phyloP scores from a whole-genome alignment of 2,329 filamentous ascomycete genomes.

The Claviceps purpurea region DNA sequence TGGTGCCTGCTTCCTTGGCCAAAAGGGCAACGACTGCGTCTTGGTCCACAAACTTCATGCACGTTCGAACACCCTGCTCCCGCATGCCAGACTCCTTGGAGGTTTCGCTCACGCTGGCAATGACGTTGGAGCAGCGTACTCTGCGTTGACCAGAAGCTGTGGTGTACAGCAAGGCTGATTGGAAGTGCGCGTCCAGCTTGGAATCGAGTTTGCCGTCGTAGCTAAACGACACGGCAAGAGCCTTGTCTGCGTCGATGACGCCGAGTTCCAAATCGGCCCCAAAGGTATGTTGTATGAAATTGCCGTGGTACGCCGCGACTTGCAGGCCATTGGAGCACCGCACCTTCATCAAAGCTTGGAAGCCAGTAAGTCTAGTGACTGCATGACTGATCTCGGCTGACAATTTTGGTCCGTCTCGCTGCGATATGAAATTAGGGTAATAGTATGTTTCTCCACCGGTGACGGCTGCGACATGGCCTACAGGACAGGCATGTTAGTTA shows the following conservation, averaged over 20 bases:
- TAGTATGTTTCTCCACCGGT: constrained; percentile 96
- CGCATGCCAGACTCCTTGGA: constrained; percentile 25
- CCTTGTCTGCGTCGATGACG: constrained; percentile 84
- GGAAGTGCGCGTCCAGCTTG: constrained; percentile 95
- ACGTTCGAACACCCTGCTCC: constrained; percentile 53
- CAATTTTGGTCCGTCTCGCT: constrained; percentile 72
- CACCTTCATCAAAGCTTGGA: constrained; percentile 95
- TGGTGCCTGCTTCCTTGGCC: constrained; percentile 87
- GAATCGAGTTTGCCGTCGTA: constrained; percentile 97
- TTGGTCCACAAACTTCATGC: constrained; percentile 89
- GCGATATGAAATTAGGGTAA: constrained; percentile 89
- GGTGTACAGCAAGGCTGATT: constrained; percentile 87
- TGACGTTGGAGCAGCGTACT: constrained; percentile 84
- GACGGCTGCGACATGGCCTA: constrained; percentile 69
- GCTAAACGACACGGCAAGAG: constrained; percentile 77
- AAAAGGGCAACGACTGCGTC: constrained; percentile 82
- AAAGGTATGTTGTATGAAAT: constrained; percentile 91
- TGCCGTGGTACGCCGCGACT: constrained; percentile 86
- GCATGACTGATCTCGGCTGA: constrained; percentile 76
- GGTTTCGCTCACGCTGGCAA: constrained; percentile 76
- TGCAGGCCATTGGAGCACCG: constrained; percentile 94
- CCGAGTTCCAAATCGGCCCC: constrained; percentile 92
- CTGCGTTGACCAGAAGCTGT: constrained; percentile 78
- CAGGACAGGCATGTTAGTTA: constrained; percentile 4
- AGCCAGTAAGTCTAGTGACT: constrained; percentile 81